phyloP scores from a whole-genome alignment of 805 yeast genomes.

The Scheffersomyces amazonensis region DNA sequence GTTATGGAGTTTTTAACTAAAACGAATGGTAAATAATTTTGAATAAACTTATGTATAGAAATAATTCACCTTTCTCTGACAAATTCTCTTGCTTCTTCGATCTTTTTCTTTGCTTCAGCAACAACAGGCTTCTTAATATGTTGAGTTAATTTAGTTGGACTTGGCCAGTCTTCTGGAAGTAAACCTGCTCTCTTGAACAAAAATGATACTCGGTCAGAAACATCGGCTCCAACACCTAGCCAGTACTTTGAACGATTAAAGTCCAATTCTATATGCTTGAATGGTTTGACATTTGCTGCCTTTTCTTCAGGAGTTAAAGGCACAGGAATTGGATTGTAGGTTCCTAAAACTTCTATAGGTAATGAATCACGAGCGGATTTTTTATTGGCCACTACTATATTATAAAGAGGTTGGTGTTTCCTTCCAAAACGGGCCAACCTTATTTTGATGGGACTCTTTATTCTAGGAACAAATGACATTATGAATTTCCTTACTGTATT shows the following conservation, averaged over 20 bases:
- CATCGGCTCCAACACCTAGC: constrained; percentile 97
- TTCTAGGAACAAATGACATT: too few relatives aligned
- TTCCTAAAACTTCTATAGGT: constrained; percentile 94
- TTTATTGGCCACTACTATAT: constrained; percentile 83
- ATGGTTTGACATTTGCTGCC: constrained; percentile 54
- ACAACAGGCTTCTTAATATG: constrained; percentile 28
- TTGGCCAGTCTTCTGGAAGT: constrained; percentile 58
- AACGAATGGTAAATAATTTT: too few relatives aligned
- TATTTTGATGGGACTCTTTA: constrained; percentile 57
- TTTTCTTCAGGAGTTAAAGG: constrained; percentile 63
- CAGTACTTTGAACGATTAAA: constrained; percentile 90
- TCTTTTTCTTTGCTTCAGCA: constrained; percentile 19
- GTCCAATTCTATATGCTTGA: constrained; percentile 80
- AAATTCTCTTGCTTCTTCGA: constrained; percentile 31
- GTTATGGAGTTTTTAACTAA: neutral
- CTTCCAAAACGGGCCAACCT: constrained; percentile 93
- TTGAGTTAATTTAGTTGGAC: constrained; percentile 40
- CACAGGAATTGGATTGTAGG: constrained; percentile 81
- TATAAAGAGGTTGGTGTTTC: constrained; percentile 80
- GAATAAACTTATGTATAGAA: too few relatives aligned
- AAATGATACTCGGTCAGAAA: constrained; percentile 75
- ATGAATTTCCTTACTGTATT: too few relatives aligned
- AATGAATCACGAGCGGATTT: constrained; percentile 77
- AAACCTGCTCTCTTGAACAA: constrained; percentile 78
- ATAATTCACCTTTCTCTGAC: constrained; percentile 28